phyloP scores from a whole-genome alignment of 768 basidiomycete genomes.

The Mycena olivaceomarginata region DNA sequence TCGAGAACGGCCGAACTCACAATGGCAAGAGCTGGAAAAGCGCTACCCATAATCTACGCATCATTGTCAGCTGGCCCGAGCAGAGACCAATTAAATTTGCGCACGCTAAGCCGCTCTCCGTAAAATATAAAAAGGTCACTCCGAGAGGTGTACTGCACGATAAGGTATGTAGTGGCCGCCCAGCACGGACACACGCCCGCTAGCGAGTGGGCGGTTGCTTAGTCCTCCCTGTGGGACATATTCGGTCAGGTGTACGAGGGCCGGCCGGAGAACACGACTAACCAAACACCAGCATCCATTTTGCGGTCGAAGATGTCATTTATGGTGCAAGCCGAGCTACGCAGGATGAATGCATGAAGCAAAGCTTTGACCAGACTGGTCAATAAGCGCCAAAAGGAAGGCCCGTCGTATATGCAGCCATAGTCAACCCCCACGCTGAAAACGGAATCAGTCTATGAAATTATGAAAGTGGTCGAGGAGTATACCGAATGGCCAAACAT shows the following conservation, averaged over 20 bases:
- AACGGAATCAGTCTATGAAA: background rate
- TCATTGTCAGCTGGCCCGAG: slow-evolving; percentile 22
- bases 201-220: slow-evolving; percentile 67
- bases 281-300: slow-evolving; percentile 73
- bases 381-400: slow-evolving; percentile 57
- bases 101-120: slow-evolving; percentile 58
- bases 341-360: slow-evolving; percentile 63
- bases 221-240: slow-evolving; percentile 63
- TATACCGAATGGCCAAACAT: slow-evolving; percentile 74
- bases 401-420: slow-evolving; percentile 63
- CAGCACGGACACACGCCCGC: slow-evolving; percentile 67
- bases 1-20: slow-evolving; percentile 49
- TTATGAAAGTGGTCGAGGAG: background rate
- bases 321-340: slow-evolving; percentile 71
- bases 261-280: slow-evolving; percentile 45
- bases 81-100: slow-evolving; percentile 33
- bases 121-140: slow-evolving; percentile 60
- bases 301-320: slow-evolving; percentile 75
- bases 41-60: slow-evolving; percentile 61
- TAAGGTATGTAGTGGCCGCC: slow-evolving; percentile 63
- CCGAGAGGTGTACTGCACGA: slow-evolving; percentile 64
- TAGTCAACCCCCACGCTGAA: slow-evolving; percentile 66
- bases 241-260: background rate
- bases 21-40: slow-evolving; percentile 68
- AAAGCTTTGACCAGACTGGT: slow-evolving; percentile 57